Base-by-base conservation (phyloP, 768 basidiomycete genomes). In the Porphyrellus cyaneotinctus region DNA sequence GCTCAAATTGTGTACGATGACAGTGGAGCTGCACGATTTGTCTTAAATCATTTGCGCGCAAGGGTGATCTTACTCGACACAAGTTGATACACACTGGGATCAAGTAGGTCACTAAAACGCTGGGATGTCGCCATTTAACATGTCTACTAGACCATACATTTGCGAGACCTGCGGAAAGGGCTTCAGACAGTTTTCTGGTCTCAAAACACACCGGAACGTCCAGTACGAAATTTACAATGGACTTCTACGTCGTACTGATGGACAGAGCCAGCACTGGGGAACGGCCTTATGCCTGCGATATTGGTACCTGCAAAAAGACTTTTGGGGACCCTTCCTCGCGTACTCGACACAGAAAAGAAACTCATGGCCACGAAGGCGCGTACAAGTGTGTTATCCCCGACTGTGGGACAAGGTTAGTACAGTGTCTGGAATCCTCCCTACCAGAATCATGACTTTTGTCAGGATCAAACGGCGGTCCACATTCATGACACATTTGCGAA, bases 291-390 rank as follows among this genome's bases (percentile, higher is more conserved):
- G 47, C 47, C 6, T 89, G 87, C 58, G 72, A 70, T 14, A 69
- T 76, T 38, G 59, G 66, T 10, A 67, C 63, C 20, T 88, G 86
- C 60, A 51, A 47, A 11, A 72, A 77, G 28, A 65, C 71, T 14
- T 88, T 88, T 57, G 80, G 80, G 14, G 87, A 88, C 59, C 86
- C 84, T 12, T 88, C 87, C 0, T 87, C 87, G 41, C 72, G 82
- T 56, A 71, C 79, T 28, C 82, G 87, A 10, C 87, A 88, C 59
- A 73, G 75, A 50, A 80, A 77, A 61, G 85, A 87, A 66, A 78
- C 72, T 3, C 86, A 88, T 60, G 58, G 64, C 17, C 64, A 64
- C 3, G 53, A 70, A 23, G 73, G 74, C 24, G 70, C 69, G 24
- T 81, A 77, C 57, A 62, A 60, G 38, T 87, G 84, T 60, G 73